Evolutionary conservation across 495 filamentous ascomycete species (phyloP), one percentile per base, ranked within the genome.

Genomic region (Pseudoneurospora amorphoporcata): DNA sequence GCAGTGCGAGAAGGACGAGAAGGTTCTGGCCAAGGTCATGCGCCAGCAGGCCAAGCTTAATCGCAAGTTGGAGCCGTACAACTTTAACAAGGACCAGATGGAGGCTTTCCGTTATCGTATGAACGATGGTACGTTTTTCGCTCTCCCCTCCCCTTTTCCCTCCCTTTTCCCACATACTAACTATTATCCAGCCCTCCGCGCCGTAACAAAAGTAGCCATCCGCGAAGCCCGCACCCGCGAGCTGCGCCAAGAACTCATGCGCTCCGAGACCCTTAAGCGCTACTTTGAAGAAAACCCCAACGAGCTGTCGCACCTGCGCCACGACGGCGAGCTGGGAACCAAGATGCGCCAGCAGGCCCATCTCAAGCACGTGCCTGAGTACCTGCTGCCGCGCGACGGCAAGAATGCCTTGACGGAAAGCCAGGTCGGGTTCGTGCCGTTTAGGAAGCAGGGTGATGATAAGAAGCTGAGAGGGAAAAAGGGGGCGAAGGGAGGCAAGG

Each of bases 241-340:
- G 79, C 86, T 99, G 70, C 87, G 92, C 23, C 90, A 94, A 79
- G 96, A 98, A 78, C 84, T 99, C 39, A 83, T 98, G 72, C 94
- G 94, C 80, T 94, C 90, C 76, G 94, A 98, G 80, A 97, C 96
- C 78, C 82, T 99, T 71, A 94, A 94, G 82, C 87, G 95, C 76
- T 93, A 97, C 83, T 98, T 98, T 77, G 95, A 98, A 78, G 95
- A 99, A 81, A 98, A 98, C 80, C 95, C 95, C 0, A 89, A 89
- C 8, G 94, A 98, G 77, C 82, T 98, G 53, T 86, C 90, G 29
- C 92, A 95, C 78, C 84, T 99, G 69, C 86, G 95, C 38, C 95
- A 99, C 78, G 96, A 99, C 79, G 91, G 90, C 10, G 95, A 97
- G 80, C 82, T 95, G 61, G 89, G 93, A 73, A 86, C 74, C 41